phyloP scores from a whole-genome alignment of 2,329 filamentous ascomycete species.

The Pestalotiopsis sp. region DNA sequence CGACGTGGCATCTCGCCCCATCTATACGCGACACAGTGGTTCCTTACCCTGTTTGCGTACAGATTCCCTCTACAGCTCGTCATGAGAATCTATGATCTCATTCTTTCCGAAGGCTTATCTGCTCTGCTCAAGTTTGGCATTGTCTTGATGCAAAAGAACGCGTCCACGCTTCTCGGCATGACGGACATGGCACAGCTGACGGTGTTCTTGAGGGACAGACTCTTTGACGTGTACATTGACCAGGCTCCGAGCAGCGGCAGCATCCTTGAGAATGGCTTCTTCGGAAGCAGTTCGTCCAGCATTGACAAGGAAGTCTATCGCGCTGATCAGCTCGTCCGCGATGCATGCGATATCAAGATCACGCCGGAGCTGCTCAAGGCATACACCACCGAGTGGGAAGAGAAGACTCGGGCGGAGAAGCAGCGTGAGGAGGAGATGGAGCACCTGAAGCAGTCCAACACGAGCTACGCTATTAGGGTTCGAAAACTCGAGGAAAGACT shows the following conservation, averaged over 20 bases:
- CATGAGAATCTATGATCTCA: conserved; percentile 93
- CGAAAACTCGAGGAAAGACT: conserved; percentile 85
- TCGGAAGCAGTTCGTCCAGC: conserved; percentile 86
- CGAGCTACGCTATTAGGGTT: conserved; percentile 72
- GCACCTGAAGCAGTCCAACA: conserved; percentile 67
- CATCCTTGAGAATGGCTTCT: conserved; percentile 95
- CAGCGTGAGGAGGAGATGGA: conserved; percentile 84
- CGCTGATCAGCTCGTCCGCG: conserved; percentile 88
- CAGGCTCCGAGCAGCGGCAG: conserved; percentile 89
- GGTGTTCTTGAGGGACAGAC: conserved; percentile 85
- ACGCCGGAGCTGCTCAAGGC: conserved; percentile 78
- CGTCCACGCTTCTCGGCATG: conserved; percentile 75
- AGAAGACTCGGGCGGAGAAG: conserved; percentile 80
- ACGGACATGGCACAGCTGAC: conserved; percentile 90
- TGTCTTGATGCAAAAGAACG: conserved; percentile 95
- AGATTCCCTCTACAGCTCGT: conserved; percentile 96
- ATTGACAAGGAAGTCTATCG: conserved; percentile 95
- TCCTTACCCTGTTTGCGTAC: conserved; percentile 97
- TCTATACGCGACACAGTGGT: conserved; percentile 98
- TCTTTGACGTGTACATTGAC: conserved; percentile 98
- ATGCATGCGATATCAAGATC: conserved; percentile 87
- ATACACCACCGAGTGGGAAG: conserved; percentile 90
- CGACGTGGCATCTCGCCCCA: conserved; percentile 86
- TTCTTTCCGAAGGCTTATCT: conserved; percentile 88
- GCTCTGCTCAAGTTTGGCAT: conserved; percentile 95